phyloP scores from a whole-genome alignment of 306 rosid genomes.

The Prinsepia uniflora region DNA sequence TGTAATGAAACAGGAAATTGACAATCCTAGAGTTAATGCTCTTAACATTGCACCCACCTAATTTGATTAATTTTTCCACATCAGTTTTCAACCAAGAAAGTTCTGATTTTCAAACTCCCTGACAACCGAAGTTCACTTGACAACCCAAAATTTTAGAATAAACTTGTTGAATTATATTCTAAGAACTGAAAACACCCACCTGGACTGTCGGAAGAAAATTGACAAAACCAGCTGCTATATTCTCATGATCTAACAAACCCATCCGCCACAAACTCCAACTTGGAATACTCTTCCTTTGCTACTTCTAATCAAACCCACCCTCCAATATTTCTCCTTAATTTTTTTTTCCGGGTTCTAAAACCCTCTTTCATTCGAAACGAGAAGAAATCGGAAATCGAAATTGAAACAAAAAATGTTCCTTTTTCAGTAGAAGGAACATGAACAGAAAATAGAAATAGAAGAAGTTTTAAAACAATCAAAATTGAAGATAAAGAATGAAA shows the following conservation, averaged over 20 bases:
- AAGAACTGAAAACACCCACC: constrained; percentile 22
- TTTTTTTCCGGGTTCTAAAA: neutral
- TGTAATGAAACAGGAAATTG: constrained; percentile 21
- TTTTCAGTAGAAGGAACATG: neutral
- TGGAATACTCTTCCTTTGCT: neutral
- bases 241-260: constrained; percentile 10
- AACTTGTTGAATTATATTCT: neutral
- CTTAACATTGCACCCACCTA: constrained; percentile 37
- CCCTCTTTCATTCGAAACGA: neutral
- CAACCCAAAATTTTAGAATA: neutral
- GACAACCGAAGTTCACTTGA: constrained; percentile 8
- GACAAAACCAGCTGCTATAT: neutral
- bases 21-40: constrained; percentile 20
- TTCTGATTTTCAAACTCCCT: constrained; percentile 10
- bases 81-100: neutral
- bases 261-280: constrained; percentile 7
- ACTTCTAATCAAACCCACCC: neutral
- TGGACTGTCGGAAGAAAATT: constrained; percentile 1
- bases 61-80: constrained; percentile 6
- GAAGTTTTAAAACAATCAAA: neutral
- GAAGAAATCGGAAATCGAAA: neutral
- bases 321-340: neutral
- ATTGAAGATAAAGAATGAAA: neutral
- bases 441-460: neutral
- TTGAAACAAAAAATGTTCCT: neutral